These are phyloP conservation scores for Paramyrothecium roridum DNA, from an alignment of 2,329 filamentous ascomycete species.

Conservation along the genomic window DNA sequence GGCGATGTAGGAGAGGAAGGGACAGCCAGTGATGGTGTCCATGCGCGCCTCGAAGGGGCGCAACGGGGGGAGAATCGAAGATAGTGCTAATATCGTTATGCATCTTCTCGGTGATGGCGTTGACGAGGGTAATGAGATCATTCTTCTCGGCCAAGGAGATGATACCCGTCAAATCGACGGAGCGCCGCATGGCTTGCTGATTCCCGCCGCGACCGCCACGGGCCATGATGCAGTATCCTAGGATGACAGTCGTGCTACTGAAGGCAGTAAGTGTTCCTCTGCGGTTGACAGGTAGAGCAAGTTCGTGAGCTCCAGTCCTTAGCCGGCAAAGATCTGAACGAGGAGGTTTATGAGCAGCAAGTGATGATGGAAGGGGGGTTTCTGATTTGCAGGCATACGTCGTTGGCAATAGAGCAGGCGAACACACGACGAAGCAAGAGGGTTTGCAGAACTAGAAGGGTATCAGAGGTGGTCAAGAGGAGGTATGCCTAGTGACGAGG, in stretches of 20 bases:
- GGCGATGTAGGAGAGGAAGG: constrained; percentile 25
- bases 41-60: constrained; percentile 24
- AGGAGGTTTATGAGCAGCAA: background rate
- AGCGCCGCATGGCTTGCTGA: constrained; percentile 33
- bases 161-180: constrained; percentile 49
- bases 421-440: too few relatives aligned
- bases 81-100: constrained; percentile 46
- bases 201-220: constrained; percentile 31
- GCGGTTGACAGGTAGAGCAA: too few relatives aligned
- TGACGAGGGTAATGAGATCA: constrained; percentile 50
- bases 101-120: constrained; percentile 53
- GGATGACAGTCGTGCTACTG: background rate
- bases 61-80: constrained; percentile 45
- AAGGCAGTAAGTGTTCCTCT: background rate
- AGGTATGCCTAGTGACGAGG: too few relatives aligned
- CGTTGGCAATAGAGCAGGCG: too few relatives aligned
- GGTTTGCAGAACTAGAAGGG: too few relatives aligned
- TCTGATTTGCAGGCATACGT: too few relatives aligned
- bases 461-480: too few relatives aligned
- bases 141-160: constrained; percentile 45
- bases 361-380: background rate
- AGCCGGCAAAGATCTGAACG: background rate
- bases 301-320: too few relatives aligned
- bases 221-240: constrained; percentile 26
- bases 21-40: constrained; percentile 31